These are phyloP conservation scores for Cladosporium sp. DNA, from an alignment of 2,329 filamentous ascomycete genomes.

Conservation along the genomic window DNA sequence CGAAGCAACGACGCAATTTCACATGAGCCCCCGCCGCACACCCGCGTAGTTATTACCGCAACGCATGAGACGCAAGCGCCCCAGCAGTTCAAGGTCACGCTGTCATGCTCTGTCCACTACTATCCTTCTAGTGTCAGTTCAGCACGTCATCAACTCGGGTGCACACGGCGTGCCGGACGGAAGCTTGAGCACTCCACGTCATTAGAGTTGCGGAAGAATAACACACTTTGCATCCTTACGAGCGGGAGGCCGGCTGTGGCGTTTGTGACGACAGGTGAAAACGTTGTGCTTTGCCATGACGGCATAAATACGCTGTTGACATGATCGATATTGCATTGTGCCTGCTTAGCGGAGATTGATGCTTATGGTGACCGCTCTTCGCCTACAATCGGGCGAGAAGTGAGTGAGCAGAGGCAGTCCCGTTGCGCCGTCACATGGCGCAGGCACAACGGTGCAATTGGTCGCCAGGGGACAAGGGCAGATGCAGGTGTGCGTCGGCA, in stretches of 20 bases:
- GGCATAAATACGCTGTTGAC: background rate
- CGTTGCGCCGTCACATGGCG: slow-evolving; percentile 8
- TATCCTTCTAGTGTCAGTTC: background rate
- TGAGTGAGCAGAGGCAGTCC: background rate
- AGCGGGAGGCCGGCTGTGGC: slow-evolving; percentile 8
- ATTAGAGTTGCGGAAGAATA: slow-evolving; percentile 8
- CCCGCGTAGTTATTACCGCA: background rate
- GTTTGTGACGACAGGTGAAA: slow-evolving; percentile 8
- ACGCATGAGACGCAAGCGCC: too few species aligned
- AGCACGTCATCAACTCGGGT: slow-evolving; percentile 4
- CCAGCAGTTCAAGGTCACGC: too few species aligned
- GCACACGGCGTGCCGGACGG: background rate
- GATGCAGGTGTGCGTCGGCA: slow-evolving; percentile 10
- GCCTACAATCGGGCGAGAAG: slow-evolving; percentile 4
- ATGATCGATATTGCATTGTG: background rate
- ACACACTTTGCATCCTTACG: background rate
- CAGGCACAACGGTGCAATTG: slow-evolving; percentile 9
- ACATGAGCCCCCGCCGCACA: background rate
- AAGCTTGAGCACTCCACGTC: slow-evolving; percentile 1
- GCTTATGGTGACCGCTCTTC: background rate
- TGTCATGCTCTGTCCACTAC: background rate
- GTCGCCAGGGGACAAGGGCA: background rate
- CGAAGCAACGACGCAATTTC: background rate
- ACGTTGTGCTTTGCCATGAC: background rate
- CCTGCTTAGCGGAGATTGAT: background rate